These are phyloP conservation scores for Stephania cephalantha DNA, from an alignment of 164 flowering plant species.

Conservation along the genomic window DNA sequence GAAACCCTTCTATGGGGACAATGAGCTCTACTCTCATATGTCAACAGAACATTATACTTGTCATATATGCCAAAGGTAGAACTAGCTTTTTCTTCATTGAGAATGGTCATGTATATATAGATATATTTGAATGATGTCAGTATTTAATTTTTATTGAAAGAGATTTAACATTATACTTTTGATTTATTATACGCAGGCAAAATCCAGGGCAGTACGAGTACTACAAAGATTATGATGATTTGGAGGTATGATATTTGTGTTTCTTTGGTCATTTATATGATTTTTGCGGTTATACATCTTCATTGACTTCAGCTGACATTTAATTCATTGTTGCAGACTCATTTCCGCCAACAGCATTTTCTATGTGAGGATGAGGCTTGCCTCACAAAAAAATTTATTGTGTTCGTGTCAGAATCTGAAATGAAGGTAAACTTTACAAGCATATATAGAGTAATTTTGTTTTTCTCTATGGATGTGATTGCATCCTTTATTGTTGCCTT, in stretches of 20 bases:
- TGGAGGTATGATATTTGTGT: slow-evolving; percentile 49
- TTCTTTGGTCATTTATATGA: background rate
- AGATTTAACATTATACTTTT: background rate
- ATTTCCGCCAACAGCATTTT: slow-evolving; percentile 79
- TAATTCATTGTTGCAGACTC: slow-evolving; percentile 42
- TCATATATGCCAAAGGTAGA: slow-evolving; percentile 88
- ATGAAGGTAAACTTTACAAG: slow-evolving; percentile 55
- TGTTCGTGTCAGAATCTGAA: slow-evolving; percentile 76
- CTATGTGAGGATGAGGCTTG: slow-evolving; percentile 91
- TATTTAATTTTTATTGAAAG: background rate
- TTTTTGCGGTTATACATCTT: background rate
- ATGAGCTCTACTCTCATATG: slow-evolving; percentile 87
- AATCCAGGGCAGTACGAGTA: slow-evolving; percentile 92
- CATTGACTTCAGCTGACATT: background rate
- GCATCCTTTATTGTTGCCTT: background rate
- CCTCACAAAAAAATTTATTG: slow-evolving; percentile 80
- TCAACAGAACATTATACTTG: slow-evolving; percentile 90
- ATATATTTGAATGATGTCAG: background rate
- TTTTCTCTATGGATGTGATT: background rate
- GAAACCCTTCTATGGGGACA: slow-evolving; percentile 87
- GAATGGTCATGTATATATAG: background rate
- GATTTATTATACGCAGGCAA: slow-evolving; percentile 45
- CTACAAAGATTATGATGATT: slow-evolving; percentile 79
- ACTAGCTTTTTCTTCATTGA: background rate
- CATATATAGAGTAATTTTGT: background rate